Evolutionary conservation across 2,329 filamentous ascomycete genomes (phyloP), one percentile per base, ranked within the genome.

Genomic region (Berkeleyomyces basicola): DNA sequence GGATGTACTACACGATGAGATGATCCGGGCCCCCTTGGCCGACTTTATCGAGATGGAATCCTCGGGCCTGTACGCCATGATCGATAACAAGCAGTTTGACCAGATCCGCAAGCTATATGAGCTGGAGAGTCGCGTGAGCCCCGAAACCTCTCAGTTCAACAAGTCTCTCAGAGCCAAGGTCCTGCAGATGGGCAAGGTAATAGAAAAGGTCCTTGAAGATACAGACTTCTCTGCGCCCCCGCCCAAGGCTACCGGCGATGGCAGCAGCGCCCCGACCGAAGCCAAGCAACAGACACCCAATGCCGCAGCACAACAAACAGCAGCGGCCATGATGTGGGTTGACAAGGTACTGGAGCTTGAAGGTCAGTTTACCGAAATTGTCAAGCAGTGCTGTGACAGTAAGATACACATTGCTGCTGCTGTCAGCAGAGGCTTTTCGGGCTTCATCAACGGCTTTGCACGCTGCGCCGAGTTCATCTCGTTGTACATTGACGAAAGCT

Each of bases 401-500:
- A 91, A 97, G 69, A 79, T 90, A 46, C 78, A 84, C 6, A 77
- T 99, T 14, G 88, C 96, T 69, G 88, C 86, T 1, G 85, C 89
- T 0, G 78, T 97, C 36, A 91, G 89, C 1, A 86, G 86, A 70
- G 95, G 90, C 70, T 96, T 96, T 68, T 81, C 88, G 0, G 87
- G 95, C 14, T 95, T 97, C 69, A 96, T 99, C 78, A 97, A 96
- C 71, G 75, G 84, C n/a, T 96, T 96, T 70, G 73, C 77, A 11
- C 84, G 91, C 66, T 87, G 87, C 68, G 89, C 92, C 1, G 93
- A 99, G 70, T 96, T 90, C 70, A 86, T 97, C 4, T 99, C 93
- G 0, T 79, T 99, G 0, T 99, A 95, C 74, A 95, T 99, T 64
- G 93, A 99, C 69, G 92, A 97, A 69, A 95, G 91, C 70, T 82